Evolutionary conservation across 768 basidiomycete genomes (phyloP), one percentile per base, ranked within the genome.

Genomic region (Termitomyces sp.): DNA sequence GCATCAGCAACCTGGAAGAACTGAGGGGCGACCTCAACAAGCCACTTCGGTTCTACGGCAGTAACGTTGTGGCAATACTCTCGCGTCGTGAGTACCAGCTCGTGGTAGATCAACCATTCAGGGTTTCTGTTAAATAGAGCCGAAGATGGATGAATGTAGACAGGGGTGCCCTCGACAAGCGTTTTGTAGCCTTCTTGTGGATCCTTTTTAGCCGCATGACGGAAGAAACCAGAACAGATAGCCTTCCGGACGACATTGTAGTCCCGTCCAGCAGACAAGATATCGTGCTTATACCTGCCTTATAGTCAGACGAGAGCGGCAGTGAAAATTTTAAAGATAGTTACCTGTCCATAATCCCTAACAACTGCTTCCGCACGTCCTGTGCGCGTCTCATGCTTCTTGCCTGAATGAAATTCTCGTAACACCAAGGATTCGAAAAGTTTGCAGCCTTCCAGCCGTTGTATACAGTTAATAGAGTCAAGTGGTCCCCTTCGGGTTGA

Each of bases 1-100:
- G 86, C 91, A 74, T 98, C 97, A 2, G 96, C 95, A 48, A 99
- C 94, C 75, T 92, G 93, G 89, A 98, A 99, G 83, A 97, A 98
- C 62, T 96, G 94, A 1, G 97, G 96, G 7, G 96, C 97, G 29
- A 96, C 95, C 70, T 99, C 96, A 17, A 95, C 92, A 8, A 98
- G 85, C 97, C 96, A 99, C 73, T 97, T 97, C 4, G 97, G 96
- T 71, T 99, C 97, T 62, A 99, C 84, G 0, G 94, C 92, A 0
- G 94, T 96, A 48, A 98, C 94, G 58, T 92, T 94, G 68, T 92
- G 89, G 72, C 89, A 92, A 70, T 92, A 97, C 75, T 94, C 92
- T 68, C 95, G 86, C n/a, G 97, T 97, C 12, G 97, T 98, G 64
- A 98, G 79, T 57, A 98, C 89, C 68, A 99, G 73, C 73, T 98